Percentiles rank a stretch among this genome's conserved stretches.
Conservation (phyloP, 2,329 filamentous ascomycete species). For the Ampelomyces quisqualis region DNA sequence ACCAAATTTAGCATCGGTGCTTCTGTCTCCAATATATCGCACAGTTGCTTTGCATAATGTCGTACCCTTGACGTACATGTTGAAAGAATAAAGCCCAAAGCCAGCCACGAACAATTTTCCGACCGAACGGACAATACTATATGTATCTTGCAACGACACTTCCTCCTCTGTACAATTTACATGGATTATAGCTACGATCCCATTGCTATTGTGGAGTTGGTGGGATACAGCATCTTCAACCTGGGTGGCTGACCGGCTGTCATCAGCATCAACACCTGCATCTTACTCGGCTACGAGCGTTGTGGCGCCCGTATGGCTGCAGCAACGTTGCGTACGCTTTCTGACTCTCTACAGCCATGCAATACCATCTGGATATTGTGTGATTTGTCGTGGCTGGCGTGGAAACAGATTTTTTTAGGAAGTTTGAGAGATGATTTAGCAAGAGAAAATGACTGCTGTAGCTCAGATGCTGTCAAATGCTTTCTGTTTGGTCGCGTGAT, state of each 20-base stretch:
- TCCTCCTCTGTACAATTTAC: constrained; percentile 9
- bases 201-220: constrained; percentile 4
- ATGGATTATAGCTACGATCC: constrained; percentile 7
- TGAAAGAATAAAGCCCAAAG: too few relatives aligned
- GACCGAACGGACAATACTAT: too few relatives aligned
- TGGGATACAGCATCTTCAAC: constrained; percentile 1
- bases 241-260: neutral
- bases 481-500: neutral
- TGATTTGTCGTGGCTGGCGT: constrained; percentile 1
- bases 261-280: neutral
- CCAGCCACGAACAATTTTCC: too few relatives aligned
- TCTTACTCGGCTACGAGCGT: constrained; percentile 2
- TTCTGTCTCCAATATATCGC: constrained; percentile 3
- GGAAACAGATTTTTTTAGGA: constrained; percentile 9
- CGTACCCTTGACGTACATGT: too few relatives aligned
- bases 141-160: too few relatives aligned
- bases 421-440: constrained; percentile 11
- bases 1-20: constrained; percentile 6
- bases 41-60: constrained; percentile 9
- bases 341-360: neutral
- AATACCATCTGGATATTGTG: neutral
- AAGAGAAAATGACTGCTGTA: too few relatives aligned
- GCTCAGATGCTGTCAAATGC: too few relatives aligned
- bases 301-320: neutral
- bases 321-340: neutral